These are phyloP conservation scores for Phytophthora rubi DNA, from an alignment of 352 stramenopile genomes.

Conservation along the genomic window DNA sequence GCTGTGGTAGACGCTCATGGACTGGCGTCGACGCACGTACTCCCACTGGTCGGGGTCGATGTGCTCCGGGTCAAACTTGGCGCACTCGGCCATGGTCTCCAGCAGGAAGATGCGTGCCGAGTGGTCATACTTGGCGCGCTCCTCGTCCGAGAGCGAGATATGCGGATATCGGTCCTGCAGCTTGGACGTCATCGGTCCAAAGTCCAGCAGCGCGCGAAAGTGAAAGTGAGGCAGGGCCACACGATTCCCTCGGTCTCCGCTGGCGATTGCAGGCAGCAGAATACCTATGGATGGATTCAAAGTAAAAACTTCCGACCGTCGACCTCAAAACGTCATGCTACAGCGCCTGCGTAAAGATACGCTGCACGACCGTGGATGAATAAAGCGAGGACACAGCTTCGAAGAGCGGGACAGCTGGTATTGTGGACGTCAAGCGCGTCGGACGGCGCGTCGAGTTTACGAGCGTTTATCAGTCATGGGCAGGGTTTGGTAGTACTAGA, in stretches of 20 bases:
- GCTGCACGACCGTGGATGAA: background rate
- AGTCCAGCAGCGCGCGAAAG: background rate
- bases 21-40: slow-evolving; percentile 28
- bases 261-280: background rate
- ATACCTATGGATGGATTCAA: background rate
- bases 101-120: slow-evolving; percentile 31
- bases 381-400: background rate
- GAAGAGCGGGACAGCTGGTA: background rate
- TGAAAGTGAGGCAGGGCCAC: slow-evolving; percentile 12
- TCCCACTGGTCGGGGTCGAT: slow-evolving; percentile 33
- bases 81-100: slow-evolving; percentile 35
- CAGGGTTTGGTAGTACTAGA: too few species aligned
- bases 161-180: slow-evolving; percentile 25
- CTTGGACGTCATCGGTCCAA: slow-evolving; percentile 5
- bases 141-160: slow-evolving; percentile 32
- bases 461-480: background rate
- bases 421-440: slow-evolving; percentile 1
- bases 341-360: background rate
- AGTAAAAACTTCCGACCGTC: background rate
- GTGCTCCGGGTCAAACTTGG: slow-evolving; percentile 30
- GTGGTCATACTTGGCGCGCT: slow-evolving; percentile 36
- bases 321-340: background rate
- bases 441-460: background rate
- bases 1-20: slow-evolving; percentile 36
- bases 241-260: background rate